phyloP scores from a whole-genome alignment of 2,329 filamentous ascomycete genomes.

The Mycosphaerella arachidis region DNA sequence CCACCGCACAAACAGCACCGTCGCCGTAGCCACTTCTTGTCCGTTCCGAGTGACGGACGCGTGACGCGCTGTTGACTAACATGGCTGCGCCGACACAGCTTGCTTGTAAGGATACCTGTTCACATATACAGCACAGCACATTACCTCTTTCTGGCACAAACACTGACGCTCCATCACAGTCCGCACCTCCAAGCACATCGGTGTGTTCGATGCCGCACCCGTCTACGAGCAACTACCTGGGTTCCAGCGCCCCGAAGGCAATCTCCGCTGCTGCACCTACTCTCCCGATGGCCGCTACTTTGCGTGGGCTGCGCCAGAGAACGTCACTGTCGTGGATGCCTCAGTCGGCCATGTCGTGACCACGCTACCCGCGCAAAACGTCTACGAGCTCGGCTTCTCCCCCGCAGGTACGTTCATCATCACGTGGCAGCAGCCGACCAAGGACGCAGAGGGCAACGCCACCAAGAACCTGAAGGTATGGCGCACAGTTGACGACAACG shows the following conservation, averaged over 20 bases:
- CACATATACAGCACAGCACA: neutral
- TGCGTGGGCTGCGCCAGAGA: constrained; percentile 85
- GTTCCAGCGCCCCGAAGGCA: constrained; percentile 81
- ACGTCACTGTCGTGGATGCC: constrained; percentile 79
- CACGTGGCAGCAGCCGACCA: constrained; percentile 90
- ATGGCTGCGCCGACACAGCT: constrained; percentile 93
- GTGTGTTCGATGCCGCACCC: constrained; percentile 85
- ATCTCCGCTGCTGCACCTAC: constrained; percentile 90
- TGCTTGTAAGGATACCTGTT: constrained; percentile 59
- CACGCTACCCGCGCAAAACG: constrained; percentile 71
- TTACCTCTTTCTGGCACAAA: neutral
- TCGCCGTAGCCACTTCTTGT: neutral
- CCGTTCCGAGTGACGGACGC: neutral
- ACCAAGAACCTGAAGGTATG: constrained; percentile 97
- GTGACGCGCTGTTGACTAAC: constrained; percentile 52
- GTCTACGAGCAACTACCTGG: constrained; percentile 79
- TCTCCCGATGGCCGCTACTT: constrained; percentile 95
- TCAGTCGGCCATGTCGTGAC: constrained; percentile 70
- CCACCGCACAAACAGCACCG: neutral
- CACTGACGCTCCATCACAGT: constrained; percentile 41
- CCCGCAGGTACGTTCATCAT: constrained; percentile 88
- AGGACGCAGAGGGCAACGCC: constrained; percentile 90
- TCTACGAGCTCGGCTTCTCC: constrained; percentile 93
- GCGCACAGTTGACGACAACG: constrained; percentile 69
- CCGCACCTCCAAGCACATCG: constrained; percentile 95